Percentiles rank a stretch among this genome's conserved stretches.
phyloP scores from a whole-genome alignment of 1,284 basidiomycete species.

The Jaminaea rosea region DNA sequence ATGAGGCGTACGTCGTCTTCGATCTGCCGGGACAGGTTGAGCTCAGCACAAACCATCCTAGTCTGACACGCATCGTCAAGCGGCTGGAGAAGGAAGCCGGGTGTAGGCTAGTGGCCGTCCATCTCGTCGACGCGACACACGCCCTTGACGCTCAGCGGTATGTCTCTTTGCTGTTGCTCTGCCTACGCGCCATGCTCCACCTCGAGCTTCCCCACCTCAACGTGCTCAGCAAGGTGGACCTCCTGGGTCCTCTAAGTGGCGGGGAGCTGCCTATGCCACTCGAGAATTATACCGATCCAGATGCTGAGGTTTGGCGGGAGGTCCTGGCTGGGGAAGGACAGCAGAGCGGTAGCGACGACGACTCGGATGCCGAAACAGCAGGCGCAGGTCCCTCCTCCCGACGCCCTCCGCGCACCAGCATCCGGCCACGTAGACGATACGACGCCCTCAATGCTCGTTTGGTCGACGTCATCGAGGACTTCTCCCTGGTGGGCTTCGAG shows the following conservation, averaged over 20 bases:
- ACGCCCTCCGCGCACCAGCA: too few species aligned
- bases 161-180: constrained; percentile 80
- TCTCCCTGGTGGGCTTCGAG: constrained; percentile 87
- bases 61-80: constrained; percentile 59
- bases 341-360: constrained; percentile 6
- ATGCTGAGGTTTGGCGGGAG: too few species aligned
- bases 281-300: too few species aligned
- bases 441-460: constrained; percentile 71
- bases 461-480: constrained; percentile 86
- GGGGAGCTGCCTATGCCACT: constrained; percentile 8
- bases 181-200: constrained; percentile 92
- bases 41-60: constrained; percentile 78
- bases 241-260: constrained; percentile 54
- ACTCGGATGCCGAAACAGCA: constrained; percentile 2
- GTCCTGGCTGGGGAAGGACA: background rate
- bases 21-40: constrained; percentile 98
- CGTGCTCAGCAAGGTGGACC: constrained; percentile 89
- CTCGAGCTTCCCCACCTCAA: constrained; percentile 95
- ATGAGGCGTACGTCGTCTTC: constrained; percentile 68
- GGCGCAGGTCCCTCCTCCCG: too few species aligned
- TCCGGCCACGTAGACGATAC: constrained; percentile 1
- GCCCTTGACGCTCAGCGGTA: constrained; percentile 94
- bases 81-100: constrained; percentile 64
- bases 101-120: constrained; percentile 71
- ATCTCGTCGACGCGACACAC: constrained; percentile 91